Evolutionary conservation across 257 asterid species (phyloP), one percentile per base, ranked within the genome.

Genomic region (Knoxia roxburghii): DNA sequence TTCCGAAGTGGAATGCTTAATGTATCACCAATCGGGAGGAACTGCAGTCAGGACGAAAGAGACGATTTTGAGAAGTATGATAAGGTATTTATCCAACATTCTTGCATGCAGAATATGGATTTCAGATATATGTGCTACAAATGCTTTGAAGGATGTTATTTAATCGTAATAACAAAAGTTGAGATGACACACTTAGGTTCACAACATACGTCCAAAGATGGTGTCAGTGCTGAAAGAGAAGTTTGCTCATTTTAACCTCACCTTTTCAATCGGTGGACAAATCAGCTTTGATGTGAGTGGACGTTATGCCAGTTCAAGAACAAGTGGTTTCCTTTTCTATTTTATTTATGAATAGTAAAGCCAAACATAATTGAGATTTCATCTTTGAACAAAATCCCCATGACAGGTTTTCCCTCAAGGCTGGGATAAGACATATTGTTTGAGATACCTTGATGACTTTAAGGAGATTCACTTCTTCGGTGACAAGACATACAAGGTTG

Each of bases 361-460:
- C 23, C 4, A 24, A 52, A 46, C 20, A 46, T 1, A 2, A 20
- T 21, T 40, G 30, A 39, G 13, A 30, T 2, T 32, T 32, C 11
- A 23, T 48, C 20, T 46, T 33, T 29, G 27, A 14, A 63, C n/a
- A n/a, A 63, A 69, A 55, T 71, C 56, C 45, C 69, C 52, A 15
- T 32, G 27, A 37, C 85, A 94, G 97, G 97, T 87, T 74, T 94
- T 94, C 46, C 99, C 97, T 72, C 90, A 72, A 73, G 96, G 97
- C 39, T 90, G 99, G 99, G 99, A 94, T 79, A 94, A 90, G 86
- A 94, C 97, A 20, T 94, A 85, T 71, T 94, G 97, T 82, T 85
- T 94, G 93, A 85, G 76, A 69, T 94, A 86, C 80, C 85, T 94
- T 37, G 89, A 86, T n/a, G 90, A 88, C 26, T 94, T 90, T 82